Base-by-base conservation (phyloP, 345 rosid genomes). In the Sisymbrium irio region DNA sequence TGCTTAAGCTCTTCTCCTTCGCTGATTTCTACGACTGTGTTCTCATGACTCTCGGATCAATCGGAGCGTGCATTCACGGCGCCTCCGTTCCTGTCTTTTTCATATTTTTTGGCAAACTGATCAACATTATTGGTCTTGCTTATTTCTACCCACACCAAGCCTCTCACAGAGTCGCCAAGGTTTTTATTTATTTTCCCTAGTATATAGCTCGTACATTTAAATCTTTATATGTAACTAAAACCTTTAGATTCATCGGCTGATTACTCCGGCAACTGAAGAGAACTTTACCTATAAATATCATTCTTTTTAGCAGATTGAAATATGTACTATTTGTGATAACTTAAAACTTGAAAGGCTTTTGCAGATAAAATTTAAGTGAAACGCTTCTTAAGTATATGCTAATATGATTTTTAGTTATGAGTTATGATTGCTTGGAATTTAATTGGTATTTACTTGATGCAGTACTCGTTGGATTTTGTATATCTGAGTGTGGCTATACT, bases 401-500 rank as follows among this genome's bases (percentile, higher is more conserved):
- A 28, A 27, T 17, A 41, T 67, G n/a, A 8, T 41, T 55, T 10
- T 56, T 20, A 45, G 2, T 27, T 2, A 58, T 59, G 25, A 22
- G 25, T 22, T 22, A 1, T 22, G 25, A 15, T 25, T 50, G 9
- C 0, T 22, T 3, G 20, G 45, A 45, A 32, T 54, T 54, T 22
- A 51, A 25, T 20, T 22, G 22, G 18, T 59, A 2, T 33, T n/a
- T 69, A 13, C 5, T 28, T 27, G 28, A 47, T 85, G 88, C 98
- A 95, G 99, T 95, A 95, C 77, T 88, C 99, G 0, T 77, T 95
- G 98, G 98, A 92, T 84, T 95, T 95, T 78, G 87, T 95, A 3
- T 95, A 95, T 68, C 85, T 95, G 59, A 95, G 99, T 47, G 85
- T 86, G 78, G 99, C 84, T 13, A 87, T 95, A 66, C 64, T 95